These are phyloP conservation scores for Atalantia buxifolia DNA, from an alignment of 345 rosid genomes.

Conservation along the genomic window DNA sequence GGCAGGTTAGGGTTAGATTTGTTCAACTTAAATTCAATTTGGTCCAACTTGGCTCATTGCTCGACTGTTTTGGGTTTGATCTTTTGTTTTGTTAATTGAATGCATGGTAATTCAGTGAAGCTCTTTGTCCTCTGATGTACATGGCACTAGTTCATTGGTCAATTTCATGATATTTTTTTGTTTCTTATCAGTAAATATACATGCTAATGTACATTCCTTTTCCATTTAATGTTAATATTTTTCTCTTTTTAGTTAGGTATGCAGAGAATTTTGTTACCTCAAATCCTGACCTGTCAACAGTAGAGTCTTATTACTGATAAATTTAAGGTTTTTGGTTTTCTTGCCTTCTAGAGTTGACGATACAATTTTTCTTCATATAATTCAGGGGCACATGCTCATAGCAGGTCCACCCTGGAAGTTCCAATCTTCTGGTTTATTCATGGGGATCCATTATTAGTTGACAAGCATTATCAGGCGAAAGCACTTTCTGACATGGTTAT, in stretches of 20 bases:
- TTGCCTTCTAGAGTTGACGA: conserved; percentile 23
- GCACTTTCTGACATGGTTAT: conserved; percentile 94
- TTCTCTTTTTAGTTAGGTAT: neutral
- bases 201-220: neutral
- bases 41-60: neutral
- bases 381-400: conserved; percentile 88
- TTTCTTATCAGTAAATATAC: neutral
- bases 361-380: conserved; percentile 17
- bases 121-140: neutral
- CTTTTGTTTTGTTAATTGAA: neutral
- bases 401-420: conserved; percentile 92
- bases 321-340: neutral
- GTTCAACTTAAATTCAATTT: neutral
- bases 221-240: neutral
- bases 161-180: neutral
- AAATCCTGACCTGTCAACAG: neutral
- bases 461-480: conserved; percentile 93
- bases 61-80: neutral
- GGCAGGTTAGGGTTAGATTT: neutral
- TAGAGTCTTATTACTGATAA: neutral
- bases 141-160: neutral
- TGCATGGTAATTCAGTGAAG: neutral
- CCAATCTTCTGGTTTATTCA: conserved; percentile 96
- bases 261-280: neutral
- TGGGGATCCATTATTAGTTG: conserved; percentile 79